These are phyloP conservation scores for Trypanosoma mega DNA, from an alignment of 208 protist species.

Conservation along the genomic window DNA sequence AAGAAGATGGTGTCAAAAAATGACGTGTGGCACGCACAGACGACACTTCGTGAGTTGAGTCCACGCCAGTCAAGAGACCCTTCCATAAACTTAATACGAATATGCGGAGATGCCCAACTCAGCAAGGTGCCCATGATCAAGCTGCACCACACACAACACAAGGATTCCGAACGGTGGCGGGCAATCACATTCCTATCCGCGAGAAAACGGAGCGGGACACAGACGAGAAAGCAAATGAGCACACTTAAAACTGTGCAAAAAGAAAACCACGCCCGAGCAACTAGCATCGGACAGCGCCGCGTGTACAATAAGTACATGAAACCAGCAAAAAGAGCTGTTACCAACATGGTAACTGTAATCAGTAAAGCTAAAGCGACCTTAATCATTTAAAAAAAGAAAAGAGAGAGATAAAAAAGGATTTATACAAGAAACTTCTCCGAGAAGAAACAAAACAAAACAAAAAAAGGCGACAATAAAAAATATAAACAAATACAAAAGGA, in stretches of 20 bases:
- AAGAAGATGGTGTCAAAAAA: slow-evolving; percentile 87
- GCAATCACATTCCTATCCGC: slow-evolving; percentile 28
- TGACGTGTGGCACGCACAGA: slow-evolving; percentile 82
- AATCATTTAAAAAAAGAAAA: too few species aligned
- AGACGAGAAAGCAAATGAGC: slow-evolving; percentile 32
- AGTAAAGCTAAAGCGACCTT: too few species aligned
- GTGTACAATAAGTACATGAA: slow-evolving; percentile 48
- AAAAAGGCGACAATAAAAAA: slow-evolving; percentile 11
- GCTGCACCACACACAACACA: slow-evolving; percentile 40
- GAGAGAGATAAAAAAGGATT: too few species aligned
- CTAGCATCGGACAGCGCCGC: slow-evolving; percentile 44
- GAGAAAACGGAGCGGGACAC: slow-evolving; percentile 23
- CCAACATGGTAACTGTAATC: slow-evolving; percentile 11
- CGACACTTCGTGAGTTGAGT: slow-evolving; percentile 51
- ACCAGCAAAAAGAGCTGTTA: slow-evolving; percentile 35
- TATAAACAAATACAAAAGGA: slow-evolving; percentile 15
- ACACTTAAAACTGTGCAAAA: slow-evolving; percentile 43
- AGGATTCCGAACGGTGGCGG: slow-evolving; percentile 28
- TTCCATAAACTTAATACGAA: slow-evolving; percentile 56
- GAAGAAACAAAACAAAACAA: too few species aligned
- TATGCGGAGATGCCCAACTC: slow-evolving; percentile 52
- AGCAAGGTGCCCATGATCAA: slow-evolving; percentile 48
- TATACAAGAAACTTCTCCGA: too few species aligned
- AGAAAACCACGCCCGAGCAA: slow-evolving; percentile 66
- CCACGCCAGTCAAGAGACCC: slow-evolving; percentile 49